These are phyloP conservation scores for Podospora appendiculata DNA, from an alignment of 495 filamentous ascomycete genomes.

Conservation along the genomic window DNA sequence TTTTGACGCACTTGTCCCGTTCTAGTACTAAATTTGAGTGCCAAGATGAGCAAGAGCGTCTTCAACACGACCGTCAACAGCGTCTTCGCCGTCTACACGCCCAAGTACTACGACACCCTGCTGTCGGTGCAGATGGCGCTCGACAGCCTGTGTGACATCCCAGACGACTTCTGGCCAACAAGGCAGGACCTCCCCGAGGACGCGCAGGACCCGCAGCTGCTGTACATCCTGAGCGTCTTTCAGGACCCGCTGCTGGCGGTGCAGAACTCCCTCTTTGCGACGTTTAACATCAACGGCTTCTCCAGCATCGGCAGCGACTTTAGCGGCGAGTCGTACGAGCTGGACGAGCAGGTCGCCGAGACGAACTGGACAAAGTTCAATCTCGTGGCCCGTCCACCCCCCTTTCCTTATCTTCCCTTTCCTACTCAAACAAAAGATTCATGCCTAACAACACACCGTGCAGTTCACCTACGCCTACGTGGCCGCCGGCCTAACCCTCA, in stretches of 20 bases:
- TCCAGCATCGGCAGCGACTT: constrained; percentile 1
- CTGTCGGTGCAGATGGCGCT: constrained; percentile 14
- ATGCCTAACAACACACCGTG: too few relatives aligned
- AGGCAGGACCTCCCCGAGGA: neutral
- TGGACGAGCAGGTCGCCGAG: constrained; percentile 1
- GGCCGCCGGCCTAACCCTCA: constrained; percentile 34
- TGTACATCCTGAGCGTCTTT: neutral
- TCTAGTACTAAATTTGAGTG: too few relatives aligned
- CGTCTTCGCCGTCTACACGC: constrained; percentile 19
- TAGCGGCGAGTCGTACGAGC: constrained; percentile 1
- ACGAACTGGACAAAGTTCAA: constrained; percentile 35
- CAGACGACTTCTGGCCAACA: constrained; percentile 16
- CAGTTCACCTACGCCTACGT: constrained; percentile 38
- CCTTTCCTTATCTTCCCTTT: too few relatives aligned
- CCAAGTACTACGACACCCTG: constrained; percentile 8
- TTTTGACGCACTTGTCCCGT: too few relatives aligned
- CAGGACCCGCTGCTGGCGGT: neutral
- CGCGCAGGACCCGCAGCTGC: neutral
- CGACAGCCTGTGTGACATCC: constrained; percentile 12
- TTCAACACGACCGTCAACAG: constrained; percentile 7
- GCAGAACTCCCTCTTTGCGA: constrained; percentile 15
- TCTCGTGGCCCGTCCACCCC: constrained; percentile 27
- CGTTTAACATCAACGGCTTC: constrained; percentile 17
- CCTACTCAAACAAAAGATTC: too few relatives aligned
- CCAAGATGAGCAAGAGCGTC: neutral